Conservation (phyloP, 2,329 filamentous ascomycete genomes). For the Aspergillus uvarum region DNA sequence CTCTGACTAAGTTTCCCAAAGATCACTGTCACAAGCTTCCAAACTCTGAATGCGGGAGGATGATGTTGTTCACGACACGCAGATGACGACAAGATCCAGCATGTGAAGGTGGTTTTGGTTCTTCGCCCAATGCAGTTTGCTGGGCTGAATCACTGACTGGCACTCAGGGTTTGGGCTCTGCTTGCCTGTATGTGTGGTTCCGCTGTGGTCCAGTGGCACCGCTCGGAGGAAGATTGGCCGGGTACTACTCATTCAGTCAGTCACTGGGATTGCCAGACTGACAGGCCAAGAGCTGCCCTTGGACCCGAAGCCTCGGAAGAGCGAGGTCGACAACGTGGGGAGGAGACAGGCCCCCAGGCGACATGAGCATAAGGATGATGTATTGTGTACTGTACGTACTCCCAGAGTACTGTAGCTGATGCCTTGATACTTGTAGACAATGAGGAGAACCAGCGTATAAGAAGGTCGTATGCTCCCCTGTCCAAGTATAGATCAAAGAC, state of each 20-base stretch:
- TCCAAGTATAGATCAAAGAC: too few relatives aligned
- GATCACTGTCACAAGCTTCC: neutral
- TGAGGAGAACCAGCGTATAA: too few relatives aligned
- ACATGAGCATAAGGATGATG: too few relatives aligned
- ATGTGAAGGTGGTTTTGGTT: constrained; percentile 14
- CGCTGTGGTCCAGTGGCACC: constrained; percentile 11
- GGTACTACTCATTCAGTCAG: neutral
- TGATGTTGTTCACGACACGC: neutral
- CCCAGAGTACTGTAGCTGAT: too few relatives aligned
- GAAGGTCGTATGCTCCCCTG: too few relatives aligned
- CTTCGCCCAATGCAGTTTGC: neutral
- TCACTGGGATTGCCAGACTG: neutral
- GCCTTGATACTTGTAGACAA: too few relatives aligned
- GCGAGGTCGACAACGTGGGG: neutral
- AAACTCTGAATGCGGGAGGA: neutral
- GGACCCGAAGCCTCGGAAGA: neutral
- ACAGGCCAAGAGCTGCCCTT: neutral
- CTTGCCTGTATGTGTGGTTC: neutral
- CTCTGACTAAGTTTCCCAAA: neutral
- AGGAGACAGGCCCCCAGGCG: too few relatives aligned
- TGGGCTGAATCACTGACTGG: neutral
- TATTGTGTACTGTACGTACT: too few relatives aligned
- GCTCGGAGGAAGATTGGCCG: neutral
- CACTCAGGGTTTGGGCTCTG: too few relatives aligned
- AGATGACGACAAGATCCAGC: constrained; percentile 10